Evolutionary conservation across 2,329 filamentous ascomycete genomes (phyloP).

Genomic region (Phialophora verrucosa): DNA sequence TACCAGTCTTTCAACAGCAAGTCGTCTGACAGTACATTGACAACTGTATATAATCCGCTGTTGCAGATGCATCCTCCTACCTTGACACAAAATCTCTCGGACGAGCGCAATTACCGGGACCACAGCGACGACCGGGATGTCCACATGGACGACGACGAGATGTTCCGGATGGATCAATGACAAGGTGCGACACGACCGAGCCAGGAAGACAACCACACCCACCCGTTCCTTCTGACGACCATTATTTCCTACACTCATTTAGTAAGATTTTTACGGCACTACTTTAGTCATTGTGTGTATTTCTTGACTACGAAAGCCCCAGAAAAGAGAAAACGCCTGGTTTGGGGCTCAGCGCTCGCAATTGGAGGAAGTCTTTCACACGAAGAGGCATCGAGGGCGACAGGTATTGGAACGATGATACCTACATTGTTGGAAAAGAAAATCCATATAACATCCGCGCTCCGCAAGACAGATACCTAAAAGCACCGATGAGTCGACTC

Average conservation of each 20-base stretch:
- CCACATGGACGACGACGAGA: slow-evolving; percentile 78
- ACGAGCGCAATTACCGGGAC: slow-evolving; percentile 70
- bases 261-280: slow-evolving; percentile 22
- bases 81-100: slow-evolving; percentile 55
- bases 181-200: slow-evolving; percentile 33
- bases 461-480: slow-evolving; percentile 39
- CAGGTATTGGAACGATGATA: slow-evolving; percentile 17
- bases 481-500: slow-evolving; percentile 40
- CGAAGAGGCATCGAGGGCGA: slow-evolving; percentile 2
- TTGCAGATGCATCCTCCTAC: slow-evolving; percentile 51
- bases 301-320: slow-evolving; percentile 15
- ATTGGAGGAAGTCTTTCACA: slow-evolving; percentile 6
- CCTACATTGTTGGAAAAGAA: slow-evolving; percentile 21
- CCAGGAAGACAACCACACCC: neutral
- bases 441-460: slow-evolving; percentile 30
- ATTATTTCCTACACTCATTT: slow-evolving; percentile 28
- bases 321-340: slow-evolving; percentile 33
- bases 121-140: slow-evolving; percentile 67
- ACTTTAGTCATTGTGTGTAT: slow-evolving; percentile 26
- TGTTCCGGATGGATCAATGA: slow-evolving; percentile 98
- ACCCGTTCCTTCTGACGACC: slow-evolving; percentile 18
- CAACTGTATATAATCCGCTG: slow-evolving; percentile 50
- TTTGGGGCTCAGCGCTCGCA: slow-evolving; percentile 11
- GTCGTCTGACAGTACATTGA: slow-evolving; percentile 42
- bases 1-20: slow-evolving; percentile 43